Evolutionary conservation across 192 early-diverging fungal species (phyloP).

Genomic region (Backusella sp.): DNA sequence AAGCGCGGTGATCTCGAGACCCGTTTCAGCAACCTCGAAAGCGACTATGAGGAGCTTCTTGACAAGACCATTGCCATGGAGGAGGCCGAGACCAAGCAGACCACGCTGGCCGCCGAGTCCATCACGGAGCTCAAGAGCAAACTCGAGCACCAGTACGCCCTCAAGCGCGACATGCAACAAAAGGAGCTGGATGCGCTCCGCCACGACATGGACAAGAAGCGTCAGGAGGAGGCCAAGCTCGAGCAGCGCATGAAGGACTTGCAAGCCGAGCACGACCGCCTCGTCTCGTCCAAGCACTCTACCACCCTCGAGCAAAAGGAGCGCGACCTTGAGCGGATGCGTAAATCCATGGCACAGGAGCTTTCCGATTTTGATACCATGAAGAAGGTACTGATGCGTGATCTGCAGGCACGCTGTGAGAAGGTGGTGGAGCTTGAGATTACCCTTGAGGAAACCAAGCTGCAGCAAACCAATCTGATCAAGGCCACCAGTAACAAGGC

Average conservation of each 20-base stretch:
- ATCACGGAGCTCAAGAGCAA: slow-evolving; percentile 82
- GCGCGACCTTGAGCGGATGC: slow-evolving; percentile 74
- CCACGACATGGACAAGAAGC: slow-evolving; percentile 64
- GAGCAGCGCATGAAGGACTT: slow-evolving; percentile 58
- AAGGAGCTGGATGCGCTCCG: slow-evolving; percentile 75
- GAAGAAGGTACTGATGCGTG: slow-evolving; percentile 98
- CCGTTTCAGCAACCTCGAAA: slow-evolving; percentile 64
- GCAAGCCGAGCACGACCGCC: slow-evolving; percentile 52
- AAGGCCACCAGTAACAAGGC: slow-evolving; percentile 77
- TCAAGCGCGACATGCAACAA: slow-evolving; percentile 74
- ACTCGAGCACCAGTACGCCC: slow-evolving; percentile 82
- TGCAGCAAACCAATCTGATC: slow-evolving; percentile 84
- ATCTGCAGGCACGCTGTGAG: slow-evolving; percentile 96
- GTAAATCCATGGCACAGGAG: slow-evolving; percentile 42
- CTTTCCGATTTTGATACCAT: slow-evolving; percentile 96
- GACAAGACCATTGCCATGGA: slow-evolving; percentile 59
- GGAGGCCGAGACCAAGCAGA: slow-evolving; percentile 55
- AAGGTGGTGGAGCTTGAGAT: slow-evolving; percentile 99
- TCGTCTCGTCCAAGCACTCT: background rate
- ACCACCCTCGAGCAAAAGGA: slow-evolving; percentile 47
- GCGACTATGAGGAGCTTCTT: slow-evolving; percentile 84
- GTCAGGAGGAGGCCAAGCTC: slow-evolving; percentile 63
- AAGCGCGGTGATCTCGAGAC: slow-evolving; percentile 69
- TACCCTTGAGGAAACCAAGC: slow-evolving; percentile 89
- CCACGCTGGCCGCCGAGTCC: slow-evolving; percentile 62